Evolutionary conservation across 2,329 filamentous ascomycete genomes (phyloP).

Genomic region (Pseudogymnoascus sp.): DNA sequence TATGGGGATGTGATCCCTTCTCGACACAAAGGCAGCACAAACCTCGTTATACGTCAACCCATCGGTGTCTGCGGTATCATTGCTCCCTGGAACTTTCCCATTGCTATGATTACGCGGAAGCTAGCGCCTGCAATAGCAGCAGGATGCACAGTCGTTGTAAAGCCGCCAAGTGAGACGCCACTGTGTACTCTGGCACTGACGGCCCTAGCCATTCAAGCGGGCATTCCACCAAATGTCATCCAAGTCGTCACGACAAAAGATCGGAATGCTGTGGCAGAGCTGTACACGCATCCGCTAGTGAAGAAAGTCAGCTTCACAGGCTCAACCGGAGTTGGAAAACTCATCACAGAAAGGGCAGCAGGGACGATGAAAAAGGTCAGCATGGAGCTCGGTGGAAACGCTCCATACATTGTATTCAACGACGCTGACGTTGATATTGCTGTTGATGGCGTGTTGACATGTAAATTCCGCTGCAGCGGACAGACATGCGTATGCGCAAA

Average conservation of each 20-base stretch:
- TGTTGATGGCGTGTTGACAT: constrained; percentile 38
- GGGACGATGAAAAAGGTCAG: constrained; percentile 58
- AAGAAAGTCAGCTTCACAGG: constrained; percentile 59
- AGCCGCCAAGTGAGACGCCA: constrained; percentile 63
- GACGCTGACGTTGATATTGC: constrained; percentile 55
- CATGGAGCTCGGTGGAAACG: constrained; percentile 58
- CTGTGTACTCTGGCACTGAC: constrained; percentile 48
- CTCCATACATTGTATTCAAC: constrained; percentile 57
- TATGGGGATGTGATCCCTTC: constrained; percentile 44
- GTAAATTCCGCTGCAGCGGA: constrained; percentile 54
- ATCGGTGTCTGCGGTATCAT: constrained; percentile 58
- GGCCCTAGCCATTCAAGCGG: constrained; percentile 45
- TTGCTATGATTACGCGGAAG: constrained; percentile 62
- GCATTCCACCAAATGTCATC: constrained; percentile 52
- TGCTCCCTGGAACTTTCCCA: constrained; percentile 69
- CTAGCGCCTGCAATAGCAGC: constrained; percentile 61
- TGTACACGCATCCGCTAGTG: constrained; percentile 49
- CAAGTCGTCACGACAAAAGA: constrained; percentile 51
- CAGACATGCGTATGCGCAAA: constrained; percentile 62
- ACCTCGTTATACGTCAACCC: constrained; percentile 69
- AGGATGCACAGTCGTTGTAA: constrained; percentile 67
- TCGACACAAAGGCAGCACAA: constrained; percentile 53
- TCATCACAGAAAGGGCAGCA: constrained; percentile 52
- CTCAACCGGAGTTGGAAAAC: constrained; percentile 53
- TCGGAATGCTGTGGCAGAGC: constrained; percentile 25